A percentile compares a stretch with the other conserved stretches of the same genome.
phyloP scores from a whole-genome alignment of 202 grass and related monocot species.

The Eragrostis tef region DNA sequence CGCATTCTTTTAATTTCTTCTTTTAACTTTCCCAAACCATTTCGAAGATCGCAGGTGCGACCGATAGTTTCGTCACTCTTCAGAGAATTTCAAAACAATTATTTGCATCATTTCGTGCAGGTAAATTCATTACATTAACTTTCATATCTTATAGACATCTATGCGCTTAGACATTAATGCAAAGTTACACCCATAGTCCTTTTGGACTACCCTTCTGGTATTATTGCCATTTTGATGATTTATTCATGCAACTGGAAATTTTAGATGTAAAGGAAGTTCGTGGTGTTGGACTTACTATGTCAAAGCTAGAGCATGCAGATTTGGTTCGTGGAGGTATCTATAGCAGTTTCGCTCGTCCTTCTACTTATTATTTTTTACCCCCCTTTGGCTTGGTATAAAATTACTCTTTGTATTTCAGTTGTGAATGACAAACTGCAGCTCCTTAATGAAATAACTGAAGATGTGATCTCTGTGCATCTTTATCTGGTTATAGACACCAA shows the following conservation, averaged over 20 bases:
- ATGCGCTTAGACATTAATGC: slow-evolving; percentile 3
- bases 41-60: slow-evolving; percentile 77
- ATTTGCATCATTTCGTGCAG: slow-evolving; percentile 72
- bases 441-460: background rate
- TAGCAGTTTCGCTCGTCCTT: slow-evolving; percentile 25
- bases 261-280: slow-evolving; percentile 96
- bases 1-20: slow-evolving; percentile 28
- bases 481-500: background rate
- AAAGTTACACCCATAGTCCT: background rate
- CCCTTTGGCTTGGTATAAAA: slow-evolving; percentile 17
- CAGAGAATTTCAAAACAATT: slow-evolving; percentile 79
- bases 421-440: background rate
- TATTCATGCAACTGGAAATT: slow-evolving; percentile 26
- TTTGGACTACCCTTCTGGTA: slow-evolving; percentile 18
- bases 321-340: slow-evolving; percentile 55
- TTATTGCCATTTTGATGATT: slow-evolving; percentile 37
- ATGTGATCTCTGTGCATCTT: slow-evolving; percentile 17
- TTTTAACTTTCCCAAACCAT: slow-evolving; percentile 26
- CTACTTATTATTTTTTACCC: slow-evolving; percentile 2
- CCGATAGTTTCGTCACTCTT: slow-evolving; percentile 67
- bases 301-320: slow-evolving; percentile 72
- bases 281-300: slow-evolving; percentile 82
- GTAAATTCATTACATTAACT: slow-evolving; percentile 53
- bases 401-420: background rate
- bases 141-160: background rate